Conservation (phyloP, 1,284 basidiomycete genomes). For the Trichosporon inkin region DNA sequence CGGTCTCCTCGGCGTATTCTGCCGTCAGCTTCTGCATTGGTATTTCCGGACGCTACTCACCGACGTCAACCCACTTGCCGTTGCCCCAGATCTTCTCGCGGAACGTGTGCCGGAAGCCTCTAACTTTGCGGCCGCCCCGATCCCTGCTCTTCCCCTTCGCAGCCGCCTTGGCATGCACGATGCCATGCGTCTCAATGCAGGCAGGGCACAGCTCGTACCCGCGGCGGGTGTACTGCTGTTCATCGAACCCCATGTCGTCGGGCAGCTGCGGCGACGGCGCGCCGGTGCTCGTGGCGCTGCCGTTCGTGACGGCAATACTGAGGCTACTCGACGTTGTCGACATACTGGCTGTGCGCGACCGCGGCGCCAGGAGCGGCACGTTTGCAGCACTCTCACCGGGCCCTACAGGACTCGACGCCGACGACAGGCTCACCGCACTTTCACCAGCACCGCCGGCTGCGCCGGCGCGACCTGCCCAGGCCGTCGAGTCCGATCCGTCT, state of each 20-base stretch:
- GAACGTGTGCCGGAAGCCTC: slow-evolving; percentile 72
- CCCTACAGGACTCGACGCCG: too few species aligned
- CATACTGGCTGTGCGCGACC: slow-evolving; percentile 28
- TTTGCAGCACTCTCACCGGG: not conserved
- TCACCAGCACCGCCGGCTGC: not conserved
- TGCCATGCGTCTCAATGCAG: slow-evolving; percentile 71
- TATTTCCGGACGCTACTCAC: slow-evolving; percentile 54
- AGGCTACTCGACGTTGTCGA: not conserved
- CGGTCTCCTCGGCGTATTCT: slow-evolving; percentile 59
- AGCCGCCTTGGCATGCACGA: slow-evolving; percentile 61
- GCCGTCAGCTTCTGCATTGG: slow-evolving; percentile 8
- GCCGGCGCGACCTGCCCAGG: not conserved
- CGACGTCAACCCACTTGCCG: slow-evolving; percentile 76
- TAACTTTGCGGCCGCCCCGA: slow-evolving; percentile 19
- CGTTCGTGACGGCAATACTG: slow-evolving; percentile 21
- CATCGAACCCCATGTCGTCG: slow-evolving; percentile 27
- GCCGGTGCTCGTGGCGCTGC: slow-evolving; percentile 24
- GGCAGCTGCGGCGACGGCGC: not conserved
- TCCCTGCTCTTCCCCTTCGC: slow-evolving; percentile 44
- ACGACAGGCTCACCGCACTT: too few species aligned
- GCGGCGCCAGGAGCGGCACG: not conserved
- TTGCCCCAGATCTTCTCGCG: slow-evolving; percentile 76
- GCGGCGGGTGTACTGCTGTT: slow-evolving; percentile 15
- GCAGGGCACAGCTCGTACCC: slow-evolving; percentile 78
- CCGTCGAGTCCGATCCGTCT: slow-evolving; percentile 18